phyloP scores from a whole-genome alignment of 768 basidiomycete species.

The Kwoniella sp. region DNA sequence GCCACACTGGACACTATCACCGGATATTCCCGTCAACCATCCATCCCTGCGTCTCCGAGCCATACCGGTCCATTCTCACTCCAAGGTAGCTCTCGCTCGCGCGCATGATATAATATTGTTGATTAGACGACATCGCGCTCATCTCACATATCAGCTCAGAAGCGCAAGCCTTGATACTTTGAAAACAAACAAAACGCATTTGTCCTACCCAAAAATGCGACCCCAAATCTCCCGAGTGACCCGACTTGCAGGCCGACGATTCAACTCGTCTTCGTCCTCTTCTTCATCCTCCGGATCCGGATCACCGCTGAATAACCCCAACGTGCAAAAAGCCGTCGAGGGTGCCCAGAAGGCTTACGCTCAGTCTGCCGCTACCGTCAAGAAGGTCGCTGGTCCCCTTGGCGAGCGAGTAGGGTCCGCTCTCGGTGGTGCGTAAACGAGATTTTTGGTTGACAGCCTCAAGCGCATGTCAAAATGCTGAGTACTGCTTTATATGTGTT shows the following conservation, averaged over 20 bases:
- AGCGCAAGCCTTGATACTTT: too few species aligned
- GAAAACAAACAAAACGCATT: not conserved
- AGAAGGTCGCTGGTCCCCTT: constrained; percentile 54
- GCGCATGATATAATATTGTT: not conserved
- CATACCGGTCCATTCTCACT: constrained; percentile 3
- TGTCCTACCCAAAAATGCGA: constrained; percentile 24
- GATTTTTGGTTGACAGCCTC: too few species aligned
- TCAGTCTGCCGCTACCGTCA: constrained; percentile 41
- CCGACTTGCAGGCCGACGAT: constrained; percentile 38
- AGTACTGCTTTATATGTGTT: not conserved
- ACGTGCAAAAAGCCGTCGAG: constrained; percentile 53
- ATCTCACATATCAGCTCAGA: not conserved
- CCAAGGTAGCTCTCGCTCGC: not conserved
- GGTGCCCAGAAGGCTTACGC: constrained; percentile 48
- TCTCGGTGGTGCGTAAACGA: constrained; percentile 52
- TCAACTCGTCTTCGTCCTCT: constrained; percentile 38
- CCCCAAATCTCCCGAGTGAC: constrained; percentile 33
- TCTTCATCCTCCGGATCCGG: constrained; percentile 23
- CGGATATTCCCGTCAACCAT: constrained; percentile 14
- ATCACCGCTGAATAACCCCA: constrained; percentile 43
- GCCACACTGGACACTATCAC: constrained; percentile 15
- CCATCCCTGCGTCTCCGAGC: not conserved
- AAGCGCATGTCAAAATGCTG: not conserved
- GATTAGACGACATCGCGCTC: not conserved
- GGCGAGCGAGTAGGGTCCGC: constrained; percentile 50